Evolutionary conservation across 2,329 filamentous ascomycete genomes (phyloP).

Genomic region (Trichophyton rubrum): DNA sequence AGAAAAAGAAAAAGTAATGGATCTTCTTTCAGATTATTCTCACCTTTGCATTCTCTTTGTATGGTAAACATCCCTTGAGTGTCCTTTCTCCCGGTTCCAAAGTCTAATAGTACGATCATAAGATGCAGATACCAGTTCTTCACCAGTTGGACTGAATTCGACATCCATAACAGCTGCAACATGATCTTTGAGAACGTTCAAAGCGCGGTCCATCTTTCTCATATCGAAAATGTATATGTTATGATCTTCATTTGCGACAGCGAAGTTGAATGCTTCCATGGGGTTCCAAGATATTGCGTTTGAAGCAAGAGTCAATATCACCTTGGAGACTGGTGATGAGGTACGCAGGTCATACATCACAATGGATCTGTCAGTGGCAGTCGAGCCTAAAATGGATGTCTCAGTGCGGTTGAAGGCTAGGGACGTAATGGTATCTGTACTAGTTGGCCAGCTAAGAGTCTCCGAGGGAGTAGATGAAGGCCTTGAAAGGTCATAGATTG

Average conservation of each 20-base stretch:
- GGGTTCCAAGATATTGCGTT: conserved; percentile 89
- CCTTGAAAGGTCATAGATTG: conserved; percentile 76
- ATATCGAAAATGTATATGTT: conserved; percentile 91
- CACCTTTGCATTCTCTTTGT: conserved; percentile 86
- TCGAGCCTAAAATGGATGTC: conserved; percentile 77
- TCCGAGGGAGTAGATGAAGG: conserved; percentile 67
- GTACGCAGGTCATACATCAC: conserved; percentile 89
- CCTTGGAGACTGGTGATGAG: conserved; percentile 66
- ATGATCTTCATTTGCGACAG: conserved; percentile 87
- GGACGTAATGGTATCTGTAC: conserved; percentile 77
- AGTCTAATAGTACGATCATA: conserved; percentile 81
- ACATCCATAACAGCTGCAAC: conserved; percentile 92
- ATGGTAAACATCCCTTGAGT: conserved; percentile 88
- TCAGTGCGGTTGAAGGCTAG: conserved; percentile 89
- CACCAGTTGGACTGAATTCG: conserved; percentile 85
- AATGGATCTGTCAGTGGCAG: conserved; percentile 71
- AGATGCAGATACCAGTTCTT: conserved; percentile 80
- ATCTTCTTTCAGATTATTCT: conserved; percentile 6
- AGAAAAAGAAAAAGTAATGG: no score
- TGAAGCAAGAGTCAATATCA: conserved; percentile 66
- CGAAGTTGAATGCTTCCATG: conserved; percentile 93
- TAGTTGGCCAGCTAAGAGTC: conserved; percentile 73
- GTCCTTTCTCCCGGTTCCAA: conserved; percentile 68
- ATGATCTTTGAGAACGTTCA: conserved; percentile 84
- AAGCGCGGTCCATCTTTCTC: conserved; percentile 71